Base-by-base conservation (phyloP, 306 rosid species). In the Purshia tridentata region DNA sequence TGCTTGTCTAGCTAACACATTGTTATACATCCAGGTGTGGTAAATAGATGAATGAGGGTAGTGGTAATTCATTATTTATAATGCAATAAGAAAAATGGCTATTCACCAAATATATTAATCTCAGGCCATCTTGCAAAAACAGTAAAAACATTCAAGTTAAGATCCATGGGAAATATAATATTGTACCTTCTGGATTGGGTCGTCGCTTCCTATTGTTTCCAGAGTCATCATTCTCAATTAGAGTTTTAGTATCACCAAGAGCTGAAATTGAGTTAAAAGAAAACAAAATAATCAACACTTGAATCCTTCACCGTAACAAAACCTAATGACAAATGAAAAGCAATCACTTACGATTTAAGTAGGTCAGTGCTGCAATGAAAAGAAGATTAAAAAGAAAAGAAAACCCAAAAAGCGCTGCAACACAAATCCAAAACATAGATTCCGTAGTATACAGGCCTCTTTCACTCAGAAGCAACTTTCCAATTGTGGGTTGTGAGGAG, bases 361-460 rank as follows among this genome's bases (percentile, higher is more conserved):
- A 86, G 82, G 72, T 77, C 10, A 89, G 84, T 39, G 91, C 67
- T 72, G 84, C 76, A 44, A 90, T 85, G 70, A 86, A 89, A 35
- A 86, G 74, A 51, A 81, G 44, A 66, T 89, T 83, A 76, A 40
- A 85, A 9, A 85, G 12, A 67, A 89, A 0, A 23, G 56, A 18
- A 58, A 84, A 87, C 20, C 85, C 88, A 8, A 85, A 20, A 72
- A 86, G 91, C 7, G 81, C 81, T 57, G 68, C 82, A 9, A 67
- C 74, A 54, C 82, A 84, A 16, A 89, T 85, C 94, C 91, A 86
- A 50, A 72, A 86, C 89, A 88, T 79, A 51, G 19, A 1, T 18
- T 53, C 35, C 11, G 76, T 56, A 13, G 74, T 70, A 56, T 53
- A 70, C 14, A 70, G 51, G 42, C 74, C 74, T 54, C 74, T 70